Conservation (phyloP, 352 stramenopile species). For the Pythium periplocum region DNA sequence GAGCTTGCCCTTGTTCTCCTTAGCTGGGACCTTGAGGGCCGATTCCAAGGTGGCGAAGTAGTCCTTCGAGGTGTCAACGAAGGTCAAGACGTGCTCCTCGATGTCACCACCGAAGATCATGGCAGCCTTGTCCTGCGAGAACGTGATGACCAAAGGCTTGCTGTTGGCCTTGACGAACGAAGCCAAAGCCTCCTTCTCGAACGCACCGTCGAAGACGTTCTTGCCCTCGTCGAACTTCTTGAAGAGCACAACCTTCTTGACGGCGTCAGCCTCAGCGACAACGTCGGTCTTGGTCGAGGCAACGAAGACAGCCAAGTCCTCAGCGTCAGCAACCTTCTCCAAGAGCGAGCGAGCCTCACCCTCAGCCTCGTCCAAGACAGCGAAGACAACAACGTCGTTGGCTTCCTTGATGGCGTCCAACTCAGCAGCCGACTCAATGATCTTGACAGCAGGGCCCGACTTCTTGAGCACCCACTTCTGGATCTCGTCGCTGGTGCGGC, state of each 20-base stretch:
- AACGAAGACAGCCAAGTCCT: slow-evolving; percentile 76
- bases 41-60: slow-evolving; percentile 55
- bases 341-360: slow-evolving; percentile 63
- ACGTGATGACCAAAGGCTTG: slow-evolving; percentile 87
- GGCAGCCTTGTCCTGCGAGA: slow-evolving; percentile 85
- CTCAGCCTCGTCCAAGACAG: slow-evolving; percentile 74
- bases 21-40: slow-evolving; percentile 53
- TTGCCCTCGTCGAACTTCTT: slow-evolving; percentile 88
- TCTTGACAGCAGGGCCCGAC: slow-evolving; percentile 83
- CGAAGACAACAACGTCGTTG: slow-evolving; percentile 85
- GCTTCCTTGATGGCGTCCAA: slow-evolving; percentile 71
- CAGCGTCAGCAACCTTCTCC: slow-evolving; percentile 66
- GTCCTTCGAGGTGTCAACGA: slow-evolving; percentile 68
- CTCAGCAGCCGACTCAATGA: slow-evolving; percentile 67
- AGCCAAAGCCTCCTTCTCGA: slow-evolving; percentile 52
- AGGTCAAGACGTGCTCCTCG: slow-evolving; percentile 85
- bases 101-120: slow-evolving; percentile 89
- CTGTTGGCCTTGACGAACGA: slow-evolving; percentile 78
- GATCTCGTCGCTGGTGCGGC: slow-evolving; percentile 84
- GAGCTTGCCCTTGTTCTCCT: slow-evolving; percentile 84
- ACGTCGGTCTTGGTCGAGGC: slow-evolving; percentile 66
- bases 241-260: slow-evolving; percentile 72
- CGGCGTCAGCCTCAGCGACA: slow-evolving; percentile 42
- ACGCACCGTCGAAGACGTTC: slow-evolving; percentile 69
- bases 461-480: slow-evolving; percentile 90